Conservation (phyloP, 2,329 filamentous ascomycete genomes). For the Botrytis fabae region DNA sequence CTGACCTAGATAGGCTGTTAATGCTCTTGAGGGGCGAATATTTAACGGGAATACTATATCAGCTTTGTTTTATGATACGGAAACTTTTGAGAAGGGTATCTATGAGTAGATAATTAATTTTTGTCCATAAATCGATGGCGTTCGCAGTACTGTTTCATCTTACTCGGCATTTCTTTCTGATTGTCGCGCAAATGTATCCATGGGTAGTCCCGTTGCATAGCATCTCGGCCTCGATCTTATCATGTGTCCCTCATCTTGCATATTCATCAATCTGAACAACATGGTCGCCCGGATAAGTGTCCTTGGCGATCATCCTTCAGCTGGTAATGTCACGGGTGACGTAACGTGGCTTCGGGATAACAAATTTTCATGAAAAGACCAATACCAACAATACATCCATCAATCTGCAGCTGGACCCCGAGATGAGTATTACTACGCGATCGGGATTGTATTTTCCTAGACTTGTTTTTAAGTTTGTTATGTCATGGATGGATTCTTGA, state of each 20-base stretch:
- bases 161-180: background rate
- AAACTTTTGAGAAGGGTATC: slow-evolving; percentile 74
- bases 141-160: background rate
- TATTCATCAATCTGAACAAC: background rate
- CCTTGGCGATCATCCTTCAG: background rate
- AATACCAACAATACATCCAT: background rate
- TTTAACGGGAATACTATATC: slow-evolving; percentile 85
- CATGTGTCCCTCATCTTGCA: background rate
- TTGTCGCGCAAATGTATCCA: background rate
- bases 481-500: background rate
- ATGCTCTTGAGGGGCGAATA: slow-evolving; percentile 80
- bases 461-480: background rate
- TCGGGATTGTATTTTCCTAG: background rate
- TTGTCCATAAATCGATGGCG: background rate
- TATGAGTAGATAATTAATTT: slow-evolving; percentile 42
- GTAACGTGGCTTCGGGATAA: background rate
- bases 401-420: background rate
- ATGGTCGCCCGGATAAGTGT: background rate
- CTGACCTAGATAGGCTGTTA: slow-evolving; percentile 66
- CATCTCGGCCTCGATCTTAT: background rate
- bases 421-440: background rate
- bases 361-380: background rate
- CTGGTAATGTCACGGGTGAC: no score
- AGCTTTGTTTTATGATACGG: slow-evolving; percentile 79
- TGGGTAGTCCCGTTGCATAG: background rate